A percentile compares a stretch with the other conserved stretches of the same genome.
These are phyloP conservation scores for Thelonectria blattea DNA, from an alignment of 2,329 filamentous ascomycete genomes.

Conservation along the genomic window DNA sequence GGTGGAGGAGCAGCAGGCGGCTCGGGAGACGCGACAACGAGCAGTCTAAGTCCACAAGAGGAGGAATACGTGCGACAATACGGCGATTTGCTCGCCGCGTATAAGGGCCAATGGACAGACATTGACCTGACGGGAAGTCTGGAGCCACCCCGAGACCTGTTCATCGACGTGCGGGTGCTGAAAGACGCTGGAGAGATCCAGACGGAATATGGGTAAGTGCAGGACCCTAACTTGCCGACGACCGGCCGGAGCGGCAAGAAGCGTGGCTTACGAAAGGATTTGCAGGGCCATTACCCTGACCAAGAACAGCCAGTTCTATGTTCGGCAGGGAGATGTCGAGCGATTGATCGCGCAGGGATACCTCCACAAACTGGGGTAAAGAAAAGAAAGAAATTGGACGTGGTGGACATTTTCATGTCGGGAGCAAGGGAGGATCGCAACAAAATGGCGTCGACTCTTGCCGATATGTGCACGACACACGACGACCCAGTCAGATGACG, in stretches of 20 bases:
- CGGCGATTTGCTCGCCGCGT: slow-evolving; percentile 88
- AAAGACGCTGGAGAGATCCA: slow-evolving; percentile 99
- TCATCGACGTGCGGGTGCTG: slow-evolving; percentile 94
- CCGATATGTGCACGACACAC: neutral
- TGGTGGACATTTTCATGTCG: neutral
- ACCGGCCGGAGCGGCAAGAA: slow-evolving; percentile 1
- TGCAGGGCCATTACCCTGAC: slow-evolving; percentile 89
- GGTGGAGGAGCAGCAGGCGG: slow-evolving; percentile 42
- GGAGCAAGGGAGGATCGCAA: slow-evolving; percentile 2
- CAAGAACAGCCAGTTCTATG: slow-evolving; percentile 98
- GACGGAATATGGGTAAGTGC: slow-evolving; percentile 91
- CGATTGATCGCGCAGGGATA: slow-evolving; percentile 93
- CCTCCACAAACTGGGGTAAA: slow-evolving; percentile 84
- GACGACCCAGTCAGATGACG: slow-evolving; percentile 14
- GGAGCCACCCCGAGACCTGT: slow-evolving; percentile 92
- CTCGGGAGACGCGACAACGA: slow-evolving; percentile 61
- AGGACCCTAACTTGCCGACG: neutral
- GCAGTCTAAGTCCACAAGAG: slow-evolving; percentile 90
- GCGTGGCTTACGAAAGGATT: slow-evolving; percentile 29
- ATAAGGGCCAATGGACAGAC: slow-evolving; percentile 98
- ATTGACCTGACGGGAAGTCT: slow-evolving; percentile 93
- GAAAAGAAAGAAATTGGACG: neutral
- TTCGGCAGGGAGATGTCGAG: slow-evolving; percentile 94
- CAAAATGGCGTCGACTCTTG: neutral
- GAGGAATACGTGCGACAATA: slow-evolving; percentile 96